phyloP scores from a whole-genome alignment of 1,284 basidiomycete species.

The Thecaphora thlaspeos region DNA sequence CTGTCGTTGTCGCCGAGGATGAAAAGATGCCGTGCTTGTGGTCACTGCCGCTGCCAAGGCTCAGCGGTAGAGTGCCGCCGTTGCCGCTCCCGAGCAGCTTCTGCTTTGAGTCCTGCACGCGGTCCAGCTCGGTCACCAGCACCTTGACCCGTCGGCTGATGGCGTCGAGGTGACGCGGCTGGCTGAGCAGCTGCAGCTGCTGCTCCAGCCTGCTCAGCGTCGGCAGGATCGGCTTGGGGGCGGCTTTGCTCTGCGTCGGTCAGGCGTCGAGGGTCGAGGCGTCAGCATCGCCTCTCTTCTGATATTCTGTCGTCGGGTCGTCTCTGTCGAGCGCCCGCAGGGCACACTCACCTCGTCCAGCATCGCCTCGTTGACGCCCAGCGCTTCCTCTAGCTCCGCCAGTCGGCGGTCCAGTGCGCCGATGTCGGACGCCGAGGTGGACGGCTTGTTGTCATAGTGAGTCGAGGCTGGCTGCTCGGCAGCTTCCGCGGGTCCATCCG shows the following conservation, averaged over 20 bases:
- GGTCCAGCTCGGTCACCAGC: slow-evolving; percentile 86
- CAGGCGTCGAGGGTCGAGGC: no score
- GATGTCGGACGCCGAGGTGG: slow-evolving; percentile 6
- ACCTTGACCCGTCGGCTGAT: slow-evolving; percentile 90
- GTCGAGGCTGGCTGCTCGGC: no score
- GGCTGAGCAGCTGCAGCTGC: slow-evolving; percentile 81
- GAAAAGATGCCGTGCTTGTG: no score
- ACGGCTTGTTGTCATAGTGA: no score
- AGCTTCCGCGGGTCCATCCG: no score
- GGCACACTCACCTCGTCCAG: slow-evolving; percentile 19
- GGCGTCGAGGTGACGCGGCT: slow-evolving; percentile 95
- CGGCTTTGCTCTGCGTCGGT: slow-evolving; percentile 28
- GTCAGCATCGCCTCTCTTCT: no score
- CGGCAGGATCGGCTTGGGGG: slow-evolving; percentile 77
- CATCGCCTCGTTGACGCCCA: slow-evolving; percentile 30
- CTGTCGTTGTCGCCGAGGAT: no score
- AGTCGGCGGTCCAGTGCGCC: slow-evolving; percentile 25
- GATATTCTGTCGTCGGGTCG: no score
- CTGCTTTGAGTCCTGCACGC: slow-evolving; percentile 66
- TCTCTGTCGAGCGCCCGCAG: no score
- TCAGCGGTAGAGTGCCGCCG: slow-evolving; percentile 7
- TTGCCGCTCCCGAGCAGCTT: slow-evolving; percentile 40
- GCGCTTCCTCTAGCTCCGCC: slow-evolving; percentile 25
- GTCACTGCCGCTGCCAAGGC: slow-evolving; percentile 54
- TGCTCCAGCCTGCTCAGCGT: slow-evolving; percentile 78